Percentiles rank a stretch among this genome's conserved stretches.
These are phyloP conservation scores for Sedum album DNA, from an alignment of 164 flowering plant species.

Conservation along the genomic window DNA sequence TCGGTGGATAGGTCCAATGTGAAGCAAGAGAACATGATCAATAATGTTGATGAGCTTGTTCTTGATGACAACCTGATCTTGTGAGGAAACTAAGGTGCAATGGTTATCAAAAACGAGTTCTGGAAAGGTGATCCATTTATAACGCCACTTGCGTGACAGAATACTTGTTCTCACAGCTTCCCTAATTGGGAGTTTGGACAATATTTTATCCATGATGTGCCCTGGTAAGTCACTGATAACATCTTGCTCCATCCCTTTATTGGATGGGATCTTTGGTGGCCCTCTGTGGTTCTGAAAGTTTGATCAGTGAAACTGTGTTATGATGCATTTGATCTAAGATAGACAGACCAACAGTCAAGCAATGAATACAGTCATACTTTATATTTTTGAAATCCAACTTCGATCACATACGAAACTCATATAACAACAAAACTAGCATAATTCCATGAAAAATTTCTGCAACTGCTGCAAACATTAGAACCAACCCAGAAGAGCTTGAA, in stretches of 20 bases:
- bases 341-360: background rate
- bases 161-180: slow-evolving; percentile 53
- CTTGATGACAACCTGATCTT: slow-evolving; percentile 23
- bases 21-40: slow-evolving; percentile 47
- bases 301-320: background rate
- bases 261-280: slow-evolving; percentile 19
- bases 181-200: slow-evolving; percentile 36
- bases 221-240: slow-evolving; percentile 39
- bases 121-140: slow-evolving; percentile 41
- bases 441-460: background rate
- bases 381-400: background rate
- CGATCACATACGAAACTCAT: background rate
- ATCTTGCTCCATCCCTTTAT: slow-evolving; percentile 26
- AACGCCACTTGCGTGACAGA: slow-evolving; percentile 52
- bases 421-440: background rate
- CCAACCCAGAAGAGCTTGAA: background rate
- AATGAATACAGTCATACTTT: background rate
- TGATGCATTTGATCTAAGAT: background rate
- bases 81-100: slow-evolving; percentile 20
- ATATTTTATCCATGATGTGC: slow-evolving; percentile 35
- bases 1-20: slow-evolving; percentile 40
- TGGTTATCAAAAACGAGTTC: slow-evolving; percentile 40
- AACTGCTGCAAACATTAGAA: background rate
- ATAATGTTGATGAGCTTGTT: slow-evolving; percentile 32
- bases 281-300: slow-evolving; percentile 32